These are phyloP conservation scores for Chlorella sp. DNA, from an alignment of 139 green algal genomes.

Conservation along the genomic window DNA sequence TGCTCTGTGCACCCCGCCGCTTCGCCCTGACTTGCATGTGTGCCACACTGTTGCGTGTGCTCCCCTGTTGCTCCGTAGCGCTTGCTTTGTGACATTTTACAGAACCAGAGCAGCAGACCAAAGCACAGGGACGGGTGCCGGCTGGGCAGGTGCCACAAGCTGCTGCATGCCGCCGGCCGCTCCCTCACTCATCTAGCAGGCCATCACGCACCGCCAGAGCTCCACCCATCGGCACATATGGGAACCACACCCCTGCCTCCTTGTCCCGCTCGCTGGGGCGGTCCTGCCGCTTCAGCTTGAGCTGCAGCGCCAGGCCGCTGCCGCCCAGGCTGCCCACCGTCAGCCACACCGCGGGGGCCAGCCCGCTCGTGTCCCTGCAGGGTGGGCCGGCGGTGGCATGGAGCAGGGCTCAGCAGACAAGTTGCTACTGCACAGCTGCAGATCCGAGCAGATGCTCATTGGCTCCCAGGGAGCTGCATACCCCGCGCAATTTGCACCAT, in stretches of 20 bases:
- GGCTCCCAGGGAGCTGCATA: neutral
- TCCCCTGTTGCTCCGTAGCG: no score
- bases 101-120: neutral
- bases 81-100: neutral
- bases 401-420: no score
- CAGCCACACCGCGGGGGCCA: slow-evolving; percentile 53
- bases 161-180: no score
- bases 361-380: slow-evolving; percentile 30
- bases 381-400: neutral
- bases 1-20: no score
- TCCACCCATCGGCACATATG: slow-evolving; percentile 68
- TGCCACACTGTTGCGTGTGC: no score
- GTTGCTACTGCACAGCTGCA: no score
- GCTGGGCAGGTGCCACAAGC: neutral
- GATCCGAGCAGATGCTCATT: no score
- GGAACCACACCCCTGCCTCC: slow-evolving; percentile 63
- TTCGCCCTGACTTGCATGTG: no score
- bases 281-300: slow-evolving; percentile 61
- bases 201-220: slow-evolving; percentile 64
- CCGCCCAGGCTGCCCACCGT: slow-evolving; percentile 54
- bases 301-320: slow-evolving; percentile 56
- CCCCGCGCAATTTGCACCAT: no score
- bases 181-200: neutral
- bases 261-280: slow-evolving; percentile 61
- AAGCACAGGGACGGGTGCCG: no score